Evolutionary conservation across 345 rosid genomes (phyloP), one percentile per base, ranked within the genome.

Genomic region (Arabidopsis suecica): DNA sequence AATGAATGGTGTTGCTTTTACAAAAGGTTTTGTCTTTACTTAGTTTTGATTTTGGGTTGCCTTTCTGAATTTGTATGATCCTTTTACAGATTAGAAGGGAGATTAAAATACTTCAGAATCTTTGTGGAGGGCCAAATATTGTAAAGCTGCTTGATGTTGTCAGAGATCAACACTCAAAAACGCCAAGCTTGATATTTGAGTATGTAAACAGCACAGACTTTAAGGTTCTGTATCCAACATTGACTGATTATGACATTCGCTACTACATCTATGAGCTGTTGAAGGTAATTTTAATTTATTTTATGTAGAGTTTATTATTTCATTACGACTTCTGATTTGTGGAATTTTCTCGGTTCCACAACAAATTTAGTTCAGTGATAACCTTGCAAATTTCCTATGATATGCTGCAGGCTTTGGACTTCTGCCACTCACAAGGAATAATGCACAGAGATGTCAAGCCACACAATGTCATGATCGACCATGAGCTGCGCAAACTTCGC

Each of bases 391-490:
- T 63, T 64, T 25, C 37, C 7, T 25, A 13, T 71, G 62, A 41
- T 25, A 5, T 62, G 59, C 14, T 85, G 69, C 83, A 90, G 96
- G 96, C 96, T 18, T 53, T 90, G 77, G 96, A 90, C 84, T 88
- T 79, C 83, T 90, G 96, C 61, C 93, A 90, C 65, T 90, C 96
- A 11, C 93, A 88, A 78, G 96, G 96, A 10, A 90, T 90, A 78
- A 90, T 90, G 96, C 96, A 90, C 71, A 86, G 96, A 83, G 96
- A 88, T 86, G 96, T 90, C 57, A 90, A 90, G 82, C 96, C 96
- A 37, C 96, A 90, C 83, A 90, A 90, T 66, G 96, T 90, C 73
- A 90, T 90, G 96, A 90, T 90, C 58, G 96, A 90, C 72, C 96
- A 88, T 81, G 96, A 90, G 77, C 82, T 90, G 79, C 93, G 93